phyloP scores from a whole-genome alignment of 768 basidiomycete genomes.

The Trametes maxima region DNA sequence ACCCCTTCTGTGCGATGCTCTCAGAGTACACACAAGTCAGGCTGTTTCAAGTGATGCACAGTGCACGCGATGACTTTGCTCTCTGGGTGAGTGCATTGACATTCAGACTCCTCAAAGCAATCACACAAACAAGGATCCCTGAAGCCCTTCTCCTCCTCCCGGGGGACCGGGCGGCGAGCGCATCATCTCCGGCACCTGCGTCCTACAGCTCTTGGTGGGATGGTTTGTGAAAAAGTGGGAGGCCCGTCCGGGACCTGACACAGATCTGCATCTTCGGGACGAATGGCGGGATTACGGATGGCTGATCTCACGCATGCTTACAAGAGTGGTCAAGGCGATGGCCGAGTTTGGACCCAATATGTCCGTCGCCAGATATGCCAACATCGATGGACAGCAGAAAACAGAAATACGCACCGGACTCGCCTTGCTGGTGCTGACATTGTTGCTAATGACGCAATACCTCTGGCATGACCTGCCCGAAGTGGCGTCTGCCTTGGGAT shows the following conservation, averaged over 20 bases:
- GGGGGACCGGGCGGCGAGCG: neutral
- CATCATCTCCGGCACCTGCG: neutral
- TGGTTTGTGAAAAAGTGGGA: neutral
- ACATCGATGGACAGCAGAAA: no score
- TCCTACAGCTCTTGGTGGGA: neutral
- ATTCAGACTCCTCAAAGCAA: slow-evolving; percentile 7
- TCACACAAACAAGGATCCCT: neutral
- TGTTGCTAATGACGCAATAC: no score
- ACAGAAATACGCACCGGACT: no score
- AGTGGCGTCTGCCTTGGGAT: neutral
- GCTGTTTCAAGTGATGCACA: neutral
- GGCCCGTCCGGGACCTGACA: no score
- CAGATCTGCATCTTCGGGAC: no score
- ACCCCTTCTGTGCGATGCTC: neutral
- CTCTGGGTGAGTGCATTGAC: slow-evolving; percentile 17
- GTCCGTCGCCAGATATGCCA: neutral
- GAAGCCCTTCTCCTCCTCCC: neutral
- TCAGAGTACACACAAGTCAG: neutral
- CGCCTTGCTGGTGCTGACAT: no score
- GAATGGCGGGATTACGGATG: no score
- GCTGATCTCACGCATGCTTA: no score
- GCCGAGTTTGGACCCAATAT: no score
- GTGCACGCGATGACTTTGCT: slow-evolving; percentile 8
- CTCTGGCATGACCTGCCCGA: neutral
- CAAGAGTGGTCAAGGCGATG: no score